Evolutionary conservation across 164 flowering plant genomes (phyloP), one percentile per base, ranked within the genome.

Genomic region (Akebia trifoliata): DNA sequence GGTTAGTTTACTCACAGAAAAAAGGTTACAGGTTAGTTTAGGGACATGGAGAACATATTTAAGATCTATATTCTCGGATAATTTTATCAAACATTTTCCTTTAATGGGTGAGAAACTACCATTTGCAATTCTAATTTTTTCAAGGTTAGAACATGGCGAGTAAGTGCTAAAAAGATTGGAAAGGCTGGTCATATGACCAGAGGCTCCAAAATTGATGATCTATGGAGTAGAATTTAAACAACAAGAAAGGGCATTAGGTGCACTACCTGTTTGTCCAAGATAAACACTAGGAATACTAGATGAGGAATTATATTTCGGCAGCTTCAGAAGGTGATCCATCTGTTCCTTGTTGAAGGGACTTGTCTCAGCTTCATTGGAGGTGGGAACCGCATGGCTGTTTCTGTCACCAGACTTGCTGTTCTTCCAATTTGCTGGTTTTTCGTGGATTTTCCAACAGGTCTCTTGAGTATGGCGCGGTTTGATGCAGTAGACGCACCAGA

Each of bases 371-470:
- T n/a, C n/a, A n/a, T n/a, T n/a, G n/a, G n/a, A n/a, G 2, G 2
- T 24, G 8, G 39, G 29, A n/a, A 50, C 26, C 17, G 6, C 28
- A 8, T 22, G 30, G 22, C 18, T 4, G 10, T 18, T 11, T 40
- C 6, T 0, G 35, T n/a, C 11, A 54, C 25, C 29, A 0, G 37
- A 3, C 11, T 14, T 4, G 30, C 32, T 45, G n/a, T n/a, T 14
- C 22, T 62, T 62, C 44, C 36, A 43, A n/a, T 62, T 53, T 17
- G 59, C 65, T 21, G 44, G 59, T 10, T 62, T 53, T 2, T 51
- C 44, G 11, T 62, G 44, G 18, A 62, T 9, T 31, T 52, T 43
- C 53, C 52, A 62, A n/a, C 52, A 43, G 8, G 39, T 62, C 12
- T 53, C 45, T 0, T 25, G 44, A 24, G 65, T 62, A 32, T 62